phyloP scores from a whole-genome alignment of 495 filamentous ascomycete genomes.

The Aspergillus conjunctus region DNA sequence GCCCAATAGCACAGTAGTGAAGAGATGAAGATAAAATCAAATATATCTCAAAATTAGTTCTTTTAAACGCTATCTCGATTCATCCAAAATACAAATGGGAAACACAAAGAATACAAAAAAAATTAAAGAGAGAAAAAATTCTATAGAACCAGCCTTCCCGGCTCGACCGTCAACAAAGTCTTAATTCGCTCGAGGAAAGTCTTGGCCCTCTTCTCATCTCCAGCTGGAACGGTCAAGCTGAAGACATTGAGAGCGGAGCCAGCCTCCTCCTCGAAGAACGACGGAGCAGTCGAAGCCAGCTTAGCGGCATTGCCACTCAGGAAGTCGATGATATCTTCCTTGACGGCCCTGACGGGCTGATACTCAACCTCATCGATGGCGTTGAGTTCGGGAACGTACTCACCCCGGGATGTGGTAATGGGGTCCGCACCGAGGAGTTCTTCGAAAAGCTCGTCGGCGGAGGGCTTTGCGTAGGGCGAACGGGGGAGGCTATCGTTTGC shows the following conservation, averaged over 20 bases:
- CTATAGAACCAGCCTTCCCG: constrained; percentile 71
- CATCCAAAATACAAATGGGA: constrained; percentile 9
- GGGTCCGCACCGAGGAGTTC: constrained; percentile 76
- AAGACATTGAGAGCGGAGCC: constrained; percentile 71
- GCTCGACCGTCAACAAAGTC: constrained; percentile 77
- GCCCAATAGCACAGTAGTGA: neutral
- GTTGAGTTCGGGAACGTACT: constrained; percentile 74
- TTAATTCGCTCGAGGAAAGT: constrained; percentile 84
- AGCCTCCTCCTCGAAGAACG: constrained; percentile 25
- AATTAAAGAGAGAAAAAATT: constrained; percentile 20
- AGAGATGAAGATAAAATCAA: neutral
- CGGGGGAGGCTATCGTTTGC: constrained; percentile 85
- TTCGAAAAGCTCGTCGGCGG: constrained; percentile 83
- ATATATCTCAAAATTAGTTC: neutral
- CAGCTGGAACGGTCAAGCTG: constrained; percentile 70
- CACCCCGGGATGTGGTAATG: constrained; percentile 53
- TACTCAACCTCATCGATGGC: constrained; percentile 47
- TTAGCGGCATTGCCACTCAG: constrained; percentile 56
- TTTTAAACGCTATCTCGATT: constrained; percentile 14
- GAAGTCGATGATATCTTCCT: constrained; percentile 74
- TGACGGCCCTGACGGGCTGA: constrained; percentile 32
- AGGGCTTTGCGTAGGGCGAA: constrained; percentile 58
- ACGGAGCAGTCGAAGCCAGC: constrained; percentile 24
- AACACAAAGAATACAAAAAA: constrained; percentile 20
- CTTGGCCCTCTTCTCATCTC: constrained; percentile 77